Evolutionary conservation across 257 asterid species (phyloP).

Genomic region (Solanum sejunctum): DNA sequence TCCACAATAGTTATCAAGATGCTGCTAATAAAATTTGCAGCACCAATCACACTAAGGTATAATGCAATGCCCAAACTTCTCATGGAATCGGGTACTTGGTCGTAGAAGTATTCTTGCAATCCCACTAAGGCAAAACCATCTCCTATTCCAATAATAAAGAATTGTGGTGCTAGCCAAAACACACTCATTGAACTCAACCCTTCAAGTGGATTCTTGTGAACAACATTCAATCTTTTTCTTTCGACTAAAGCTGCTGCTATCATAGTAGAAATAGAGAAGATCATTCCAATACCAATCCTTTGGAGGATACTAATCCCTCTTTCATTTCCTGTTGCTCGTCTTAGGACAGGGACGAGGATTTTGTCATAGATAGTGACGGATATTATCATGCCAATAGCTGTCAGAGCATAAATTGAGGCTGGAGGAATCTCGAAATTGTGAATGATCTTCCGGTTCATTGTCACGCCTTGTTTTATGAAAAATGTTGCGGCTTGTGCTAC

Average conservation of each 20-base stretch:
- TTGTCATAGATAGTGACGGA: slow-evolving; percentile 49
- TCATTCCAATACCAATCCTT: slow-evolving; percentile 75
- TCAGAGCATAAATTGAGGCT: slow-evolving; percentile 45
- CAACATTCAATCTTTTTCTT: slow-evolving; percentile 21
- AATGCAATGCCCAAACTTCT: slow-evolving; percentile 70
- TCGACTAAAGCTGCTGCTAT: slow-evolving; percentile 59
- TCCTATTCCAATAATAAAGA: slow-evolving; percentile 48
- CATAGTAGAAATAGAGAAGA: slow-evolving; percentile 42
- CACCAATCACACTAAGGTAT: slow-evolving; percentile 69
- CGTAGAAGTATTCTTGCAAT: slow-evolving; percentile 72
- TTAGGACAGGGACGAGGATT: slow-evolving; percentile 46
- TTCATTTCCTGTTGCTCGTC: slow-evolving; percentile 44
- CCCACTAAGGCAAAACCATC: slow-evolving; percentile 82
- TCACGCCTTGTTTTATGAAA: slow-evolving; percentile 54
- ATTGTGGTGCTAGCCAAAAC: slow-evolving; percentile 87
- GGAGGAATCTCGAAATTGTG: slow-evolving; percentile 45
- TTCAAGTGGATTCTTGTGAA: background rate
- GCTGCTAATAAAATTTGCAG: slow-evolving; percentile 55
- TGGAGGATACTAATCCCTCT: slow-evolving; percentile 55
- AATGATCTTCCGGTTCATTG: slow-evolving; percentile 25
- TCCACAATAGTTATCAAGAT: slow-evolving; percentile 57
- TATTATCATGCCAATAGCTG: slow-evolving; percentile 66
- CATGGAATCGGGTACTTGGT: slow-evolving; percentile 87
- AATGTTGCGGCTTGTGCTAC: slow-evolving; percentile 45
- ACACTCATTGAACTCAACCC: slow-evolving; percentile 65